Evolutionary conservation across 2,329 filamentous ascomycete genomes (phyloP).

Genomic region (Aspergillus fischeri): DNA sequence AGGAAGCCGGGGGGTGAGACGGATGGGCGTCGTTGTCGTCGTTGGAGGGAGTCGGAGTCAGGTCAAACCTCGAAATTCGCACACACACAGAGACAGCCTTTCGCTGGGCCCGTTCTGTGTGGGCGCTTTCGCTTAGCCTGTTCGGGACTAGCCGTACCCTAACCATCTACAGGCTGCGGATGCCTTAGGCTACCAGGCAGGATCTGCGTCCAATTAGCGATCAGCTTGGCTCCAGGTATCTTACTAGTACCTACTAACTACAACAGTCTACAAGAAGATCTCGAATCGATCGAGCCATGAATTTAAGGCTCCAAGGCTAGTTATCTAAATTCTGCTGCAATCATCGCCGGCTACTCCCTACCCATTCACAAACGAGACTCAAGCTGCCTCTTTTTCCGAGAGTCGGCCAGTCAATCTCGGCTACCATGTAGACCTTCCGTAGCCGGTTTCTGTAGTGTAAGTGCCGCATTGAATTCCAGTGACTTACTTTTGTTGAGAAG

Average conservation of each 20-base stretch:
- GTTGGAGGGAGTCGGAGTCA: conserved; percentile 27
- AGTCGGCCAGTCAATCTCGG: no score
- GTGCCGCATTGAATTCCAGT: no score
- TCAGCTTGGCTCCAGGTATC: background rate
- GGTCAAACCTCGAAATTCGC: conserved; percentile 33
- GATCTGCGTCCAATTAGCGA: background rate
- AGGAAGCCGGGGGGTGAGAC: conserved; percentile 29
- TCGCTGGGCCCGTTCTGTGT: conserved; percentile 33
- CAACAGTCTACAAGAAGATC: background rate
- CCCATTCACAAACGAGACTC: no score
- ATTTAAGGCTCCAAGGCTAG: no score
- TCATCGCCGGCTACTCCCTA: no score
- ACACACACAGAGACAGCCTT: conserved; percentile 25
- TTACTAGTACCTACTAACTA: background rate
- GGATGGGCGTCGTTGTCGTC: conserved; percentile 39
- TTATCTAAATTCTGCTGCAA: no score
- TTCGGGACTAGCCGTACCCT: conserved; percentile 40
- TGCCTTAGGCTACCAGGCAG: conserved; percentile 13
- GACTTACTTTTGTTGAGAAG: no score
- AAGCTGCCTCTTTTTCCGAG: no score
- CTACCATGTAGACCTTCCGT: no score
- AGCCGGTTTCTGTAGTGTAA: no score
- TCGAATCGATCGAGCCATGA: no score
- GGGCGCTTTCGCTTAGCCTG: conserved; percentile 38
- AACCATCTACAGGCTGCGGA: conserved; percentile 13